phyloP scores from a whole-genome alignment of 371 early-diverging fungal species.

The Mortierella sp. region DNA sequence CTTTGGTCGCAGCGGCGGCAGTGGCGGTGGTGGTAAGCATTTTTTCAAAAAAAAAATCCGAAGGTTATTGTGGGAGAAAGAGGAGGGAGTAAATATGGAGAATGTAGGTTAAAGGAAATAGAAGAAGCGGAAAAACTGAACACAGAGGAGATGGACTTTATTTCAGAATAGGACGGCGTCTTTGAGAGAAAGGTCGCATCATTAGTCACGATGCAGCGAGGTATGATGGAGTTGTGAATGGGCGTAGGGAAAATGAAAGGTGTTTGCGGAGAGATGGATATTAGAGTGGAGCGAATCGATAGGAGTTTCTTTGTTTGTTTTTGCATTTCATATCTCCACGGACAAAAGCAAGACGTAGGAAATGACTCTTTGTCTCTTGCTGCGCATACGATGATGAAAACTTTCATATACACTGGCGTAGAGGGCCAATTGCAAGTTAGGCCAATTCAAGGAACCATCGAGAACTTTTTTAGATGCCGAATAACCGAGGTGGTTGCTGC shows the following conservation, averaged over 20 bases:
- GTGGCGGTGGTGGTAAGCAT: neutral
- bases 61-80: neutral
- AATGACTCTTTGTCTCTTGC: neutral
- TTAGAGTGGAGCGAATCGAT: neutral
- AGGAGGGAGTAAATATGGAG: neutral
- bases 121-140: neutral
- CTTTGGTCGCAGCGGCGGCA: neutral
- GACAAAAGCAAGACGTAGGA: no score
- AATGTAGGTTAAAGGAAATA: neutral
- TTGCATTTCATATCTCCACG: no score
- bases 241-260: neutral
- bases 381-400: neutral
- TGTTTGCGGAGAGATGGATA: neutral
- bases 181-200: neutral
- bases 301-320: no score
- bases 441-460: neutral
- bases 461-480: neutral
- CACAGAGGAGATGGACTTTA: neutral
- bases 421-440: neutral
- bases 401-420: no score
- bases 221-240: neutral
- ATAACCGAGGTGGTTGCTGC: neutral
- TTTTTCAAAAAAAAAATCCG: neutral
- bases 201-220: slow-evolving; percentile 6
- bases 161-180: neutral